Base-by-base conservation (phyloP, 1,284 basidiomycete species). In the Sanghuangporus baumii region DNA sequence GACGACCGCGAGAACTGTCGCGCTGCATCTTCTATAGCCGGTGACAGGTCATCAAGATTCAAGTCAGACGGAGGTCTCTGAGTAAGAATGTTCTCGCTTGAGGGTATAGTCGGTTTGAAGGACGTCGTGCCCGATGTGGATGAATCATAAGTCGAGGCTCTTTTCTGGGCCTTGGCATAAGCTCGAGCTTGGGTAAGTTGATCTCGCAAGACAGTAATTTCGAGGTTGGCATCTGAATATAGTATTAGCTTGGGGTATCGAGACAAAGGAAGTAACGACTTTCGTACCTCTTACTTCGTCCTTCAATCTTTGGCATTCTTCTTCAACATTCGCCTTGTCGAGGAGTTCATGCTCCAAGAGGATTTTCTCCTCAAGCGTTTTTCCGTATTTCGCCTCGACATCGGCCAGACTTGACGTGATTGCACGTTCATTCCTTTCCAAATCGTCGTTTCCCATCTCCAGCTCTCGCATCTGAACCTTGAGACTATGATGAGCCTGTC, bases 291-390 rank as follows among this genome's bases (percentile, higher is more conserved):
- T 79, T 37, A 98, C 76, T 72, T 98, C 95, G 72, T 99, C 97
- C 74, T 89, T 95, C 62, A 97, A 74, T 50, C 97, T 82, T 75
- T 99, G 97, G 58, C 83, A 86, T 71, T 97, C 93, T 74, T 97
- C 96, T 72, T 98, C 95, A 41, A 98, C 73, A 66, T 82, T 87
- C 3, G 93, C 89, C 75, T 96, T 96, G 74, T 91, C 90, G 50
- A 98, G 78, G n/a, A 99, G 79, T 72, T 99, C 97, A 69, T 98
- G 94, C 74, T 99, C 97, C 38, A 99, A 81, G 51, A 99, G 76
- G 55, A 97, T 98, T 75, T 98, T 98, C 77, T 98, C 93, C 75
- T 99, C 97, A 57, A 99, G 81, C 1, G 91, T 91, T 64, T 88
- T 85, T 67, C 94, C 88, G 77, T 98, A 98, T 72, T 90, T 94